Conservation (phyloP, 495 filamentous ascomycete species). For the Lindgomyces ingoldianus region DNA sequence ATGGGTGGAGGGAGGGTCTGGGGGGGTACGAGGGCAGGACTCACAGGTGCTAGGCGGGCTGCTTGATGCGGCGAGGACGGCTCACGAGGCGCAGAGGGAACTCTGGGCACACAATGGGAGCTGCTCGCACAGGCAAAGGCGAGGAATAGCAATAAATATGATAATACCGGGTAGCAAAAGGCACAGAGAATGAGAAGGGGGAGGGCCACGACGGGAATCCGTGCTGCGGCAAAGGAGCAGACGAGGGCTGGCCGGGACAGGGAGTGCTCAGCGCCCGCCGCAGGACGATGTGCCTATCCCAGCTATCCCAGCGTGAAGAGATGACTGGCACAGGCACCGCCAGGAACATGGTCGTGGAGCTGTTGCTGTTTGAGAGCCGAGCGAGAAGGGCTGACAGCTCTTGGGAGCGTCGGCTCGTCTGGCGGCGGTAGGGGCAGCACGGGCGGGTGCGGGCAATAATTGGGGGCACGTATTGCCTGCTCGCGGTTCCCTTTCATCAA, state of each 20-base stretch:
- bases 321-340: slow-evolving; percentile 20
- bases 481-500: not conserved
- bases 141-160: slow-evolving; percentile 8
- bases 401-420: not conserved
- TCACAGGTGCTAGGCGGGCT: not conserved
- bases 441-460: not conserved
- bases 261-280: not conserved
- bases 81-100: not conserved
- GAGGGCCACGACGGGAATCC: slow-evolving; percentile 4
- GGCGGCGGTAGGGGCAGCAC: not conserved
- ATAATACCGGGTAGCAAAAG: not conserved
- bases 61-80: slow-evolving; percentile 9
- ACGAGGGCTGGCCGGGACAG: slow-evolving; percentile 11
- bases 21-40: slow-evolving; percentile 1
- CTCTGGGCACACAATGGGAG: slow-evolving; percentile 13
- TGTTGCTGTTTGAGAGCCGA: slow-evolving; percentile 36
- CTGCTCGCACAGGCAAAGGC: slow-evolving; percentile 6
- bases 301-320: slow-evolving; percentile 22
- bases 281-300: slow-evolving; percentile 1
- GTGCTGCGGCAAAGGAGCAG: slow-evolving; percentile 21
- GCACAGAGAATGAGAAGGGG: not conserved
- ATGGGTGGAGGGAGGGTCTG: slow-evolving; percentile 5
- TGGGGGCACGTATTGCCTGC: not conserved
- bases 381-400: slow-evolving; percentile 5
- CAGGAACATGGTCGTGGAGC: slow-evolving; percentile 33